Percentiles rank a stretch among this genome's conserved stretches.
These are phyloP conservation scores for Calonectria pseudoturangicola DNA, from an alignment of 2,329 filamentous ascomycete genomes.

Conservation along the genomic window DNA sequence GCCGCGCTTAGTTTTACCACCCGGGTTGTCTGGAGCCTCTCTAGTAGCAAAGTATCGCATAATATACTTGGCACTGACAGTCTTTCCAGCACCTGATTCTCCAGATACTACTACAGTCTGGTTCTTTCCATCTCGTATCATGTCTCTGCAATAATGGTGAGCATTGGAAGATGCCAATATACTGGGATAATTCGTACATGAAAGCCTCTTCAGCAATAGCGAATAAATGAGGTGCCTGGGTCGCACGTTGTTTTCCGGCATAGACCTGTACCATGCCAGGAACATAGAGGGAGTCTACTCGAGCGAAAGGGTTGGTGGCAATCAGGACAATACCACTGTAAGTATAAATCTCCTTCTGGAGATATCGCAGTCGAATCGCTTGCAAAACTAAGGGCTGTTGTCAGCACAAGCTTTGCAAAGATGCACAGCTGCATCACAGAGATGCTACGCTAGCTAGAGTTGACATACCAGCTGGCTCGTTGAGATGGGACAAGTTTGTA, in stretches of 20 bases:
- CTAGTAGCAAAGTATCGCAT: constrained; percentile 99
- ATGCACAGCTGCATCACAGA: not conserved
- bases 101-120: constrained; percentile 99
- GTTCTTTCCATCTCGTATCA: constrained; percentile 96
- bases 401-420: constrained; percentile 46
- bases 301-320: constrained; percentile 97
- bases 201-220: constrained; percentile 99
- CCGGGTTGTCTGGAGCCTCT: constrained; percentile 92
- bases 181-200: constrained; percentile 74
- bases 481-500: constrained; percentile 97
- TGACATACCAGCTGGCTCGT: constrained; percentile 91
- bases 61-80: constrained; percentile 99
- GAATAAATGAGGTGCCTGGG: constrained; percentile 97
- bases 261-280: constrained; percentile 99
- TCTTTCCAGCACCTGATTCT: constrained; percentile 98
- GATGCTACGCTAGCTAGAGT: not conserved
- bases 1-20: constrained; percentile 84
- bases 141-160: constrained; percentile 81
- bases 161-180: constrained; percentile 43
- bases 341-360: constrained; percentile 99
- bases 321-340: constrained; percentile 99
- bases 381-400: constrained; percentile 82
- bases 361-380: constrained; percentile 96
- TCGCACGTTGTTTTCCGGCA: constrained; percentile 95
- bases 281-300: constrained; percentile 98